Evolutionary conservation across 2,329 filamentous ascomycete species (phyloP), one percentile per base, ranked within the genome.

Genomic region (Keithomyces neogunnii): DNA sequence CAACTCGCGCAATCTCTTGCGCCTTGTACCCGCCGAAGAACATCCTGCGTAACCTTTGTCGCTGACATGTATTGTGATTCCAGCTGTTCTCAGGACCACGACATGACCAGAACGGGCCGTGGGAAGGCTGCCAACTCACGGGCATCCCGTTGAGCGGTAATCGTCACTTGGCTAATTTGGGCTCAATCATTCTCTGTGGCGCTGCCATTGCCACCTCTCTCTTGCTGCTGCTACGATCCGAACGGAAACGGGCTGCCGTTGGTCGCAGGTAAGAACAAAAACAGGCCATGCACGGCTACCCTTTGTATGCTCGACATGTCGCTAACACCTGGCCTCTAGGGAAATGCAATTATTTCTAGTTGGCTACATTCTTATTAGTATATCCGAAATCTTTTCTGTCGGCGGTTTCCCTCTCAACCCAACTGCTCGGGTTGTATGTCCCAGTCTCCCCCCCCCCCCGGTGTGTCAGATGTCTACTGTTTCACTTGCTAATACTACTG

Each of bases 371-470:
- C 70, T 97, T 53, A 84, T 97, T 55, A 84, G 88, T 61, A 88
- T 99, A 62, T 96, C 91, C 71, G 93, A 97, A 68, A 96, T 99
- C 63, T 96, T 99, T 72, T 91, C 90, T 0, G 84, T 97, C 36
- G 93, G 93, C 59, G 88, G 85, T 32, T 92, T 99, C 62, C 90
- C 92, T 3, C 72, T 96, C 26, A 73, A 80, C 58, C 72, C 76
- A 49, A 81, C 72, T 47, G 86, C 88, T 53, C 83, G 90, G 66
- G 78, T 88, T 61, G 89, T 87, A 84, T 74, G 45, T 32, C 26
- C n/a, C 19, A 40, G n/a, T 35, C 33, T 5, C 19, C 19, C 19
- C 19, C 19, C 19, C 19, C 19, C 19, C 19, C 19, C 19, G 19
- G 19, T 19, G 19, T 19, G 19, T 19, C 19, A 19, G 19, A 19